A percentile compares a stretch with the other conserved stretches of the same genome.
phyloP scores from a whole-genome alignment of 768 basidiomycete genomes.

The Leccinum longicurvipes region DNA sequence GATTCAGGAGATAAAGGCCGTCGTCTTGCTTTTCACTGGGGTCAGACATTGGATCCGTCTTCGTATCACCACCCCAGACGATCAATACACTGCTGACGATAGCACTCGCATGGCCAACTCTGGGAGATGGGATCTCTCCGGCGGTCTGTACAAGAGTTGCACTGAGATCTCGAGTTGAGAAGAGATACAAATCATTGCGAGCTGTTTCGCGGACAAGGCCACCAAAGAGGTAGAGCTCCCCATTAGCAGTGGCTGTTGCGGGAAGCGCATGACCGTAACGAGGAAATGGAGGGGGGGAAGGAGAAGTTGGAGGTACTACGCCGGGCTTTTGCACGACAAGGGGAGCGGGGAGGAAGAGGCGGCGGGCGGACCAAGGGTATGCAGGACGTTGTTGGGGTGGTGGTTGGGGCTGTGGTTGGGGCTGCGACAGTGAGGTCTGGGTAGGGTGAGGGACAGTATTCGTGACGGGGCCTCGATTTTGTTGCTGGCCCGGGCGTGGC shows the following conservation, averaged over 20 bases:
- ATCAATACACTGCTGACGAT: conserved; percentile 94
- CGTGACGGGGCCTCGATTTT: conserved; percentile 35
- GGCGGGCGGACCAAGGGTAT: conserved; percentile 82
- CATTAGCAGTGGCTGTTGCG: conserved; percentile 66
- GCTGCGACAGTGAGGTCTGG: conserved; percentile 32
- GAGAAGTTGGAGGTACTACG: conserved; percentile 56
- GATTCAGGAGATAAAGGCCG: conserved; percentile 88
- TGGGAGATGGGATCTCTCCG: conserved; percentile 82
- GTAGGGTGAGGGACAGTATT: conserved; percentile 28
- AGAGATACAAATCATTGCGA: conserved; percentile 90
- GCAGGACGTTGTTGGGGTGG: conserved; percentile 49
- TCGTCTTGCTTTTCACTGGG: conserved; percentile 83
- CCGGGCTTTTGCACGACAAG: conserved; percentile 62
- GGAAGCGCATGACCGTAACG: conserved; percentile 95
- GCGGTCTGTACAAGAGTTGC: conserved; percentile 82
- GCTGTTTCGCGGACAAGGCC: conserved; percentile 90
- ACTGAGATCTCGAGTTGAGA: conserved; percentile 74
- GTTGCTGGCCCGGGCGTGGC: conserved; percentile 28
- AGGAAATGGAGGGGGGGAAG: conserved; percentile 89
- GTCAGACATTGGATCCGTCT: conserved; percentile 61
- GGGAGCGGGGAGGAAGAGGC: conserved; percentile 68
- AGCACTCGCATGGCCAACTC: conserved; percentile 97
- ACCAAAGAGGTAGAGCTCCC: conserved; percentile 95
- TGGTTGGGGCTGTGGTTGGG: conserved; percentile 31
- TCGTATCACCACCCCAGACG: conserved; percentile 98